Base-by-base conservation (phyloP, 1,139 yeast species). In the Spathaspora sp. region DNA sequence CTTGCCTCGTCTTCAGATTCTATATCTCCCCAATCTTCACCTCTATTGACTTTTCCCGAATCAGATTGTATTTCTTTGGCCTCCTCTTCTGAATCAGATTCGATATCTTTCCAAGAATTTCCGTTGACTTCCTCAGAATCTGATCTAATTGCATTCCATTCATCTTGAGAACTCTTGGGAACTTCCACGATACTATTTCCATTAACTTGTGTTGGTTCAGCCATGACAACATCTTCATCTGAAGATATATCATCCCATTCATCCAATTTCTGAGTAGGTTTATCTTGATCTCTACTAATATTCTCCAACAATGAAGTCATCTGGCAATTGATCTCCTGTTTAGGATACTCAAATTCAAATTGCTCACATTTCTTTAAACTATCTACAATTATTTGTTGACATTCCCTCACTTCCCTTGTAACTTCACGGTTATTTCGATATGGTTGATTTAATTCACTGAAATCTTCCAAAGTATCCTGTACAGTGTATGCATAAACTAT, bases 281-380 rank as follows among this genome's bases (percentile, higher is more conserved):
- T 43, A 34, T 31, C 20, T 33, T 31, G 18, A 29, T 41, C 43
- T 3, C 10, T 41, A 10, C 2, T 41, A 16, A 46, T 29, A 13
- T 7, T 25, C 4, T 20, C 27, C 15, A 18, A 24, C 9, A 52
- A 45, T 2, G 11, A 29, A 1, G 31, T n/a, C 4, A 51, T 52
- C 36, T 57, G 59, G 10, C 47, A 42, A n/a, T 58, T 56, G 1
- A 69, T 49, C 11, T 57, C 40, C 3, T 57, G 57, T 38, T 52
- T 51, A 1, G 76, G 72, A 48, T 58, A 64, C 8, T 51, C 54
- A 47, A 72, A 72, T 4, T 63, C 58, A 29, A 64, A 56, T 16
- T 59, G 54, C 2, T 61, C 59, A 50, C 80, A 70, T 38, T 54
- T 57, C 4, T 56, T 58, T 42, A 75, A 60, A 42, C 54, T 54